Conservation (phyloP, 2,329 filamentous ascomycete genomes). For the Teratosphaeria pseudoeucalypti region DNA sequence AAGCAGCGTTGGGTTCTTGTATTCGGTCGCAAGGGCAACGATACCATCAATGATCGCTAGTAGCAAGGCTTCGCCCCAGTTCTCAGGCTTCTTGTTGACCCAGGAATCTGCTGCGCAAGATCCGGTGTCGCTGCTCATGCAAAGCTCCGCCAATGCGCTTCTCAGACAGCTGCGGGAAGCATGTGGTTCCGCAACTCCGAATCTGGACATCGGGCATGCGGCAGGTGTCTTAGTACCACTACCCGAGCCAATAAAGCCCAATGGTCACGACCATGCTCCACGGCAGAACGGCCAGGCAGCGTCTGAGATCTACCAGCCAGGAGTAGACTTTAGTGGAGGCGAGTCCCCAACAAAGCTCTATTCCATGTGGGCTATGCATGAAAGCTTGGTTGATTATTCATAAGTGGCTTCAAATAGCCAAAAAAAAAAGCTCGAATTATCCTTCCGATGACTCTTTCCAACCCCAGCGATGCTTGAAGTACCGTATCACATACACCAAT, state of each 20-base stretch:
- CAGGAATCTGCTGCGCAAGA: not conserved
- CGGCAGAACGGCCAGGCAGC: not conserved
- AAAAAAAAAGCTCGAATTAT: not conserved
- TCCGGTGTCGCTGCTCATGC: not conserved
- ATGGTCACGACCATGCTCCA: not conserved
- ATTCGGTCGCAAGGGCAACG: slow-evolving; percentile 9
- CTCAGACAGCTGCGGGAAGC: slow-evolving; percentile 1
- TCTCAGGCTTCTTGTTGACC: slow-evolving; percentile 3
- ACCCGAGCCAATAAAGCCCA: slow-evolving; percentile 4
- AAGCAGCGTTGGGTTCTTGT: slow-evolving; percentile 17
- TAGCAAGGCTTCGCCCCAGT: not conserved
- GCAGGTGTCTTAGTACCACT: slow-evolving; percentile 4
- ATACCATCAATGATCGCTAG: slow-evolving; percentile 3
- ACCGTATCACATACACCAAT: slow-evolving; percentile 29
- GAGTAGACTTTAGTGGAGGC: slow-evolving; percentile 4
- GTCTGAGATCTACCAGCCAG: not conserved
- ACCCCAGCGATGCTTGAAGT: slow-evolving; percentile 5
- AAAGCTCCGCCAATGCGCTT: slow-evolving; percentile 4
- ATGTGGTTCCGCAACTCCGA: not conserved
- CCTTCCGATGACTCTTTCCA: slow-evolving; percentile 4
- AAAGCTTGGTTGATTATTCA: slow-evolving; percentile 9
- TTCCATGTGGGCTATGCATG: slow-evolving; percentile 23
- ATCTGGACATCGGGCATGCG: slow-evolving; percentile 4
- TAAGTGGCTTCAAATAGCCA: not conserved
- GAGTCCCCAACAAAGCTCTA: slow-evolving; percentile 28